Conservation (phyloP, 2,329 filamentous ascomycete species). For the Penicillium paneum region DNA sequence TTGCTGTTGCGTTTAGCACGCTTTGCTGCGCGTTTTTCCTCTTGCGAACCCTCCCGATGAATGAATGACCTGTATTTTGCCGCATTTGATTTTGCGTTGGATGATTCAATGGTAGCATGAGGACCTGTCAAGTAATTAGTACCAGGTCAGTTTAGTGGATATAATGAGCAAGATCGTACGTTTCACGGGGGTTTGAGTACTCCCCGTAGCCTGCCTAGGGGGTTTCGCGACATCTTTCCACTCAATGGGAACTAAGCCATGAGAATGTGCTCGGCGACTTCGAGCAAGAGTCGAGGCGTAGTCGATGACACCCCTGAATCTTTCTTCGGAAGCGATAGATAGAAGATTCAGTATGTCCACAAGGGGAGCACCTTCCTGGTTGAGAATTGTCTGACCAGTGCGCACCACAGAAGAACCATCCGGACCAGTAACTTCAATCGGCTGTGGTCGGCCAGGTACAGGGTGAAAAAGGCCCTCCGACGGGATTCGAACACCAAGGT, state of each 20-base stretch:
- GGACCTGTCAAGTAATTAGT: conserved; percentile 32
- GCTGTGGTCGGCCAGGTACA: conserved; percentile 42
- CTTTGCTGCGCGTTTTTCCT: conserved; percentile 68
- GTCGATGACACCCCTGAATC: conserved; percentile 70
- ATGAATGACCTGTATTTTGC: conserved; percentile 60
- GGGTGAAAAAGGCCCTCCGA: conserved; percentile 54
- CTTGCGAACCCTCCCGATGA: conserved; percentile 64
- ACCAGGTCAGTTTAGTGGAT: conserved; percentile 1
- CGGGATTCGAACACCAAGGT: conserved; percentile 58
- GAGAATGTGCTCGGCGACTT: conserved; percentile 71
- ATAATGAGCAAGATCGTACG: conserved; percentile 30
- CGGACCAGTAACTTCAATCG: conserved; percentile 54
- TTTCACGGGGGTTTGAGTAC: conserved; percentile 39
- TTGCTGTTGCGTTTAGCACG: conserved; percentile 60
- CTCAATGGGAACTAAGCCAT: conserved; percentile 73
- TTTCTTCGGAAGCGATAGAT: conserved; percentile 77
- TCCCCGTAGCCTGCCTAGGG: conserved; percentile 30
- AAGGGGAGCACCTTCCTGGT: conserved; percentile 64
- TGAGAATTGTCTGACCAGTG: conserved; percentile 67
- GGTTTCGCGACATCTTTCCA: conserved; percentile 67
- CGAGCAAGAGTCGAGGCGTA: conserved; percentile 69
- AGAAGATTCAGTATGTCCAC: conserved; percentile 80
- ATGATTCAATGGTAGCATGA: conserved; percentile 38
- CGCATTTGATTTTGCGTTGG: conserved; percentile 45
- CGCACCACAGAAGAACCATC: conserved; percentile 63